Evolutionary conservation across 495 filamentous ascomycete genomes (phyloP).

Genomic region (Apodospora peruviana): DNA sequence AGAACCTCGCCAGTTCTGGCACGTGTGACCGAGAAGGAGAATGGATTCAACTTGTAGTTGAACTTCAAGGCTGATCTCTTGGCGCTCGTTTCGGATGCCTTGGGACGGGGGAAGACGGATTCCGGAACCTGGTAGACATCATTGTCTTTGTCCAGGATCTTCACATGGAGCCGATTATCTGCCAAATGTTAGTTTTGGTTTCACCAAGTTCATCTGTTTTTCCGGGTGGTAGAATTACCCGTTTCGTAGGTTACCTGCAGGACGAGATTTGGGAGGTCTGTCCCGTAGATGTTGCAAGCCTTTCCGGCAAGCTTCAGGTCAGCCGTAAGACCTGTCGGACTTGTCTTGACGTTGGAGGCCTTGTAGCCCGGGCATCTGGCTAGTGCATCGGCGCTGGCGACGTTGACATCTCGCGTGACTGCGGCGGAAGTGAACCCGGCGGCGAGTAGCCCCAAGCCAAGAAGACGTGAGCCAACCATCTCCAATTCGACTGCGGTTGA

Average conservation of each 20-base stretch:
- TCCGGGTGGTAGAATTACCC: slow-evolving; percentile 46
- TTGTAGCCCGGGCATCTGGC: slow-evolving; percentile 64
- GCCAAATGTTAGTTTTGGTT: background rate
- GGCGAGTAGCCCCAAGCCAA: slow-evolving; percentile 14
- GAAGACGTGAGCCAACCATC: slow-evolving; percentile 12
- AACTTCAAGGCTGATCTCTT: slow-evolving; percentile 55
- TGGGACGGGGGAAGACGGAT: slow-evolving; percentile 61
- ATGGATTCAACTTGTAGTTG: slow-evolving; percentile 59
- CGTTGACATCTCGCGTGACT: background rate
- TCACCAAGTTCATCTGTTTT: background rate
- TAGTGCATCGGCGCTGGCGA: slow-evolving; percentile 20
- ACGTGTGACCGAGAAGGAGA: slow-evolving; percentile 69
- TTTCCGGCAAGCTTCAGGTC: slow-evolving; percentile 62
- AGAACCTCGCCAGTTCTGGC: slow-evolving; percentile 60
- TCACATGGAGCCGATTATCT: slow-evolving; percentile 76
- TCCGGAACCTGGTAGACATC: slow-evolving; percentile 75
- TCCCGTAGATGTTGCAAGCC: slow-evolving; percentile 66
- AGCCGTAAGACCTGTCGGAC: slow-evolving; percentile 49
- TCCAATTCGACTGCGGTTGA: background rate
- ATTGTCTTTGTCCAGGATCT: slow-evolving; percentile 72
- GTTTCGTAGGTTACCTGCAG: slow-evolving; percentile 72
- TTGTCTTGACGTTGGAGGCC: slow-evolving; percentile 57
- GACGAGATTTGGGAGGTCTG: slow-evolving; percentile 59
- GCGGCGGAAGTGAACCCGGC: slow-evolving; percentile 9
- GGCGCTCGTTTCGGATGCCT: slow-evolving; percentile 14